Percentiles rank a stretch among this genome's conserved stretches.
phyloP scores from a whole-genome alignment of 1,139 yeast genomes.

The Hansenula sp. region DNA sequence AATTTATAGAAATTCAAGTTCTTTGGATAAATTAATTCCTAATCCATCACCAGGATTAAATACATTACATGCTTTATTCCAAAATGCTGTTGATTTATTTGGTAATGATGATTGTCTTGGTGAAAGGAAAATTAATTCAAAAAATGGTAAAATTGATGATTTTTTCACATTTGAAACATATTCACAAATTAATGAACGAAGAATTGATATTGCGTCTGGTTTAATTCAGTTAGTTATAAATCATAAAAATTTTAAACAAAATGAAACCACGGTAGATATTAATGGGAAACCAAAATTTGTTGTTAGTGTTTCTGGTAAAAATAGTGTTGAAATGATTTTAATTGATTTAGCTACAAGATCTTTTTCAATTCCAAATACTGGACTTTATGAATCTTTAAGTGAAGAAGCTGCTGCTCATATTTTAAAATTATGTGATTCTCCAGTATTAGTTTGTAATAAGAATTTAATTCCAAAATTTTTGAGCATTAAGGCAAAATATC shows the following conservation, averaged over 20 bases:
- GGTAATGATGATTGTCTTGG: slow-evolving; percentile 32
- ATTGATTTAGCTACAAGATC: slow-evolving; percentile 35
- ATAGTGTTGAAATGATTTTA: slow-evolving; percentile 21
- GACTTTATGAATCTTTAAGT: slow-evolving; percentile 38
- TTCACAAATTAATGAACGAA: slow-evolving; percentile 27
- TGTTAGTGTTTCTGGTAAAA: slow-evolving; percentile 17
- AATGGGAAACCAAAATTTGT: slow-evolving; percentile 15
- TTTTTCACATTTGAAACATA: slow-evolving; percentile 36
- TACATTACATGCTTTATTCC: slow-evolving; percentile 36
- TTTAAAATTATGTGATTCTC: slow-evolving; percentile 31
- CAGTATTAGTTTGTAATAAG: slow-evolving; percentile 31
- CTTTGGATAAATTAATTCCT: slow-evolving; percentile 32
- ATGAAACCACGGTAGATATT: slow-evolving; percentile 15
- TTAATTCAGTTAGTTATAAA: slow-evolving; percentile 35
- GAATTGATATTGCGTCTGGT: slow-evolving; percentile 42
- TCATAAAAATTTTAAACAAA: slow-evolving; percentile 4
- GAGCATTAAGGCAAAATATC: slow-evolving; percentile 22
- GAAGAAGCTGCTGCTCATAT: slow-evolving; percentile 33
- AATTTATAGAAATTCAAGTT: slow-evolving; percentile 37
- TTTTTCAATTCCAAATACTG: slow-evolving; percentile 34
- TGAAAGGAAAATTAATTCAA: slow-evolving; percentile 31
- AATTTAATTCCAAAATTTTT: slow-evolving; percentile 28
- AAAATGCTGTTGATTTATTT: slow-evolving; percentile 27
- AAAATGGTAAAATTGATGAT: slow-evolving; percentile 35
- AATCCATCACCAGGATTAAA: slow-evolving; percentile 34